Evolutionary conservation across 805 yeast species (phyloP), one percentile per base, ranked within the genome.

Genomic region (Myxozyma nipponensis): DNA sequence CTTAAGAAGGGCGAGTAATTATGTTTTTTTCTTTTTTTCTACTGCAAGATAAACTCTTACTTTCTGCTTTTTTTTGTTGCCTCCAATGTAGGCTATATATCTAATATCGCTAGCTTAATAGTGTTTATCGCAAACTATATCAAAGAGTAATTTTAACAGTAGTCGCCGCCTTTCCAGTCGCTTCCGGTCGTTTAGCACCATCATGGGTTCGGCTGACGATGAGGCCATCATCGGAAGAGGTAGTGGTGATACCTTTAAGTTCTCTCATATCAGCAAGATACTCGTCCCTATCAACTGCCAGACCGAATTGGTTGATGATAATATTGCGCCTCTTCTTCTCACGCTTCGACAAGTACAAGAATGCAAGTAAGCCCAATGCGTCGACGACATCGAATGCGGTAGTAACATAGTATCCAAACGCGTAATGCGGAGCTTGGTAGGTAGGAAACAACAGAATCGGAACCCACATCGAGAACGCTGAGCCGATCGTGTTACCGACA

Each of bases 361-460:
- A 52, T 22, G 41, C 25, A 22, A 48, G 15, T 35, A 52, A 22
- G 19, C 47, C 53, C n/a, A 28, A 17, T 13, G 45, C 44, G 28
- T 52, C 57, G 32, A 52, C 24, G 25, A 44, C 55, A 26, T 52
- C 50, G 41, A 52, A 47, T 21, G 26, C 37, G 17, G 57, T 45
- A 15, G 50, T 49, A 19, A 39, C 44, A 3, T 26, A 40, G 42
- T 52, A 52, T 7, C 57, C 57, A 10, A 44, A 18, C 21, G 21
- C 34, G 35, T 52, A 52, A 22, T 52, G 54, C 28, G 57, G 57
- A 9, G 57, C 57, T 34, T 52, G 36, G 38, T 48, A 46, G 21
- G 54, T 49, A 22, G 57, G 57, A 36, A 52, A 52, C 36, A 52
- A 30, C 26, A 52, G 24, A 34, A 52, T 38, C 45, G 57, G 53